phyloP scores from a whole-genome alignment of 1,284 basidiomycete species.

The Hortiboletus rubellus region DNA sequence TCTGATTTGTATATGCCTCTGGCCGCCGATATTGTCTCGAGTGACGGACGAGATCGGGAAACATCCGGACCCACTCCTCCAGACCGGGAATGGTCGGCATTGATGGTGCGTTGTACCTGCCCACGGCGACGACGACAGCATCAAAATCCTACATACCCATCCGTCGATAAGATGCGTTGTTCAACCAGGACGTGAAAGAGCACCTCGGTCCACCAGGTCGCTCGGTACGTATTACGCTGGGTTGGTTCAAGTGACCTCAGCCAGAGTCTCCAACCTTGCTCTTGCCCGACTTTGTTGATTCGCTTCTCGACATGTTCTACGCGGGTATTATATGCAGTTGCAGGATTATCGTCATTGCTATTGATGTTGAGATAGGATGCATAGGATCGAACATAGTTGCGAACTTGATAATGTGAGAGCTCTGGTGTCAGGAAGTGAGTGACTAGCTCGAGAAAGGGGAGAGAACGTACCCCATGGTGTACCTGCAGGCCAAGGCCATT shows the following conservation, averaged over 20 bases:
- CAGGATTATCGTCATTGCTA: slow-evolving; percentile 41
- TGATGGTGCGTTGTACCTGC: slow-evolving; percentile 14
- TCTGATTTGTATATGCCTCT: slow-evolving; percentile 40
- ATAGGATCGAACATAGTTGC: slow-evolving; percentile 37
- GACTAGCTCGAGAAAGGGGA: too few species aligned
- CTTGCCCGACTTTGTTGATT: slow-evolving; percentile 30
- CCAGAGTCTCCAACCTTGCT: slow-evolving; percentile 43
- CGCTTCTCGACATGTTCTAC: slow-evolving; percentile 48
- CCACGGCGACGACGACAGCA: slow-evolving; percentile 17
- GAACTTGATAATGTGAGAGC: slow-evolving; percentile 23
- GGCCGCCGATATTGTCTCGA: slow-evolving; percentile 48
- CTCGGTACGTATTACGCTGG: slow-evolving; percentile 31
- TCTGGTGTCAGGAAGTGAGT: slow-evolving; percentile 11
- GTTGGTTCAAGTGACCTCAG: slow-evolving; percentile 34
- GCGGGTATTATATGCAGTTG: slow-evolving; percentile 47
- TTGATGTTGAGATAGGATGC: slow-evolving; percentile 44
- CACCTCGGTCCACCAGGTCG: slow-evolving; percentile 25
- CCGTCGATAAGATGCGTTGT: background rate
- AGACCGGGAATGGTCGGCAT: slow-evolving; percentile 19
- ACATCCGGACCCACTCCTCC: slow-evolving; percentile 37
- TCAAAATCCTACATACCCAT: slow-evolving; percentile 16
- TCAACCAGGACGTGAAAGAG: background rate
- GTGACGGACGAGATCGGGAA: slow-evolving; percentile 41
- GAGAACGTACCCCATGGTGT: slow-evolving; percentile 17
- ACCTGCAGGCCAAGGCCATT: slow-evolving; percentile 16